These are phyloP conservation scores for Pseudogymnoascus sp. DNA, from an alignment of 2,329 filamentous ascomycete genomes.

Conservation along the genomic window DNA sequence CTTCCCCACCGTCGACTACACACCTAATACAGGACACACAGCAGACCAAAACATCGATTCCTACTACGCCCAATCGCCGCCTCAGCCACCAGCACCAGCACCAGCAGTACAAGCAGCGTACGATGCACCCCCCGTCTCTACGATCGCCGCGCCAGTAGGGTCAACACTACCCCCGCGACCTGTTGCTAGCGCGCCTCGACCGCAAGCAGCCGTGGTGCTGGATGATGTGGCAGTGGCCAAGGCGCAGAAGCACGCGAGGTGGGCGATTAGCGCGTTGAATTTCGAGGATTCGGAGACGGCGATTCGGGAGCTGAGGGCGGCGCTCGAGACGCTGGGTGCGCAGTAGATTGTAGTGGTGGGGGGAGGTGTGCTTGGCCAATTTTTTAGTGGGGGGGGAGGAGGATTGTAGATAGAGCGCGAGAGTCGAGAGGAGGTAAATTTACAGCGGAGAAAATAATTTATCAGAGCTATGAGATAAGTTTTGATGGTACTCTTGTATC, in stretches of 20 bases:
- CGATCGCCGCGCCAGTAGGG: constrained; percentile 17
- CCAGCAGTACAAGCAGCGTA: background rate
- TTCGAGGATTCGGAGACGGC: constrained; percentile 94
- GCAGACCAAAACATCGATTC: constrained; percentile 28
- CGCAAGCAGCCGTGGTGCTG: constrained; percentile 13
- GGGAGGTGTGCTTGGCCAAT: background rate
- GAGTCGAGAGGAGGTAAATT: background rate
- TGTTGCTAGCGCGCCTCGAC: constrained; percentile 9
- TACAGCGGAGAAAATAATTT: background rate
- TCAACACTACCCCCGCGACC: constrained; percentile 14
- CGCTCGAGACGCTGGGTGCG: constrained; percentile 41
- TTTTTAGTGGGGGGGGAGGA: background rate
- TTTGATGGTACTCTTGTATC: background rate
- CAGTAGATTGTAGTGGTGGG: constrained; percentile 10
- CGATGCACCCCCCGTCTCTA: constrained; percentile 9
- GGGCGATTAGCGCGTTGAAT: constrained; percentile 92
- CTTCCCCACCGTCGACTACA: constrained; percentile 25
- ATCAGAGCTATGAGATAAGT: too few species aligned
- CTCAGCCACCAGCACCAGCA: constrained; percentile 20
- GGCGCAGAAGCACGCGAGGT: constrained; percentile 92
- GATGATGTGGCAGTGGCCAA: constrained; percentile 65
- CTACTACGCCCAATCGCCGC: constrained; percentile 22
- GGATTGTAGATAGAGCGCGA: constrained; percentile 2
- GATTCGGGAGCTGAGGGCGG: constrained; percentile 70
- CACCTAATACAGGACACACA: constrained; percentile 25